Percentiles rank a stretch among this genome's conserved stretches.
phyloP scores from a whole-genome alignment of 2,329 filamentous ascomycete species.

The Pseudocercospora eumusae region DNA sequence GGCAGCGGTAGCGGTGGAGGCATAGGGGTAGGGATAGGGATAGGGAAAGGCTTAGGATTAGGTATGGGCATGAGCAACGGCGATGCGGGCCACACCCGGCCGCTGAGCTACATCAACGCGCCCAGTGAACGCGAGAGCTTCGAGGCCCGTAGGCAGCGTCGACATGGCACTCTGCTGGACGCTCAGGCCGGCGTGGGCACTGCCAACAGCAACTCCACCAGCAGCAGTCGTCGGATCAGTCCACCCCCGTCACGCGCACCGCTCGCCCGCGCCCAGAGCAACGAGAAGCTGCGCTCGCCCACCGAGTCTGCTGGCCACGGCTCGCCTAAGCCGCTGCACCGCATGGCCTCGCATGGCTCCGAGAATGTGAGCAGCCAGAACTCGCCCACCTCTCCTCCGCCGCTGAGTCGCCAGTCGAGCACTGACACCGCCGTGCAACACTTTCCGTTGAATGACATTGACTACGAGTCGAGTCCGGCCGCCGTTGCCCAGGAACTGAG shows the following conservation, averaged over 20 bases:
- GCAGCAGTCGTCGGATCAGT: neutral
- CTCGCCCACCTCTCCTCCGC: conserved; percentile 42
- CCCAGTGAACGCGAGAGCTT: conserved; percentile 55
- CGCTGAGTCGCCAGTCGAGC: conserved; percentile 40
- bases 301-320: conserved; percentile 18
- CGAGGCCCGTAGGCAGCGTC: conserved; percentile 35
- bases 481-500: conserved; percentile 90
- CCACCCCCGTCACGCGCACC: conserved; percentile 17
- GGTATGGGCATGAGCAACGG: conserved; percentile 57
- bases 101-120: conserved; percentile 72
- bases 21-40: conserved; percentile 19
- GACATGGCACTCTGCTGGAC: conserved; percentile 33
- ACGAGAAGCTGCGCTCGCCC: conserved; percentile 34
- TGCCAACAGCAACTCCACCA: neutral
- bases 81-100: conserved; percentile 57
- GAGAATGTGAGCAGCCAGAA: conserved; percentile 29
- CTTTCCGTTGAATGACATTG: conserved; percentile 77
- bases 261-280: conserved; percentile 30
- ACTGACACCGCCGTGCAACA: conserved; percentile 42
- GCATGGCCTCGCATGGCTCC: conserved; percentile 42
- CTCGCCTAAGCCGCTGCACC: conserved; percentile 29
- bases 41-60: conserved; percentile 4
- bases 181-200: conserved; percentile 3
- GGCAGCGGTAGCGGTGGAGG: conserved; percentile 5
- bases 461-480: conserved; percentile 85